Evolutionary conservation across 179 eudicot species (phyloP).

Genomic region (Pouteria campechiana): DNA sequence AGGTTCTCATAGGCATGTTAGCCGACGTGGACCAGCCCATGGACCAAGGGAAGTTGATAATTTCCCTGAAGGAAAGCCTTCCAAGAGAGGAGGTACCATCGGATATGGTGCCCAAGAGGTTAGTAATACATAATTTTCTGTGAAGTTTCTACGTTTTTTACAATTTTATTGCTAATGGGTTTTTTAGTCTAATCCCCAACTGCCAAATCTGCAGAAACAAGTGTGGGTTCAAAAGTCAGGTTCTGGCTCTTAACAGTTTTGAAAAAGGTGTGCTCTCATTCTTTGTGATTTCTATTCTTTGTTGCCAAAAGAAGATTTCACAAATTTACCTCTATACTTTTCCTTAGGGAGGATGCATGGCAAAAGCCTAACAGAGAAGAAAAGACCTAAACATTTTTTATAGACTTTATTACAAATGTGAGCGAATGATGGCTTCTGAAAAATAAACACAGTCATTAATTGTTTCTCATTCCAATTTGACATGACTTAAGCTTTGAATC

Average conservation of each 20-base stretch:
- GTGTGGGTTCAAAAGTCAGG: constrained; percentile 88
- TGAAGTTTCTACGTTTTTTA: not conserved
- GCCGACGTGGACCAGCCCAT: constrained; percentile 53
- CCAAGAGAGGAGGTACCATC: constrained; percentile 52
- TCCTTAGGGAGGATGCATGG: too few species aligned
- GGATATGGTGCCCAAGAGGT: constrained; percentile 75
- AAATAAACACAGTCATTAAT: too few species aligned
- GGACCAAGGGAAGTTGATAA: constrained; percentile 49
- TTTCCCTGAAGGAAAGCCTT: constrained; percentile 36
- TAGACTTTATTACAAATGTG: too few species aligned
- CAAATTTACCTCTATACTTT: too few species aligned
- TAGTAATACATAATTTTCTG: constrained; percentile 3
- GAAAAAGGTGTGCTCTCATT: constrained; percentile 25
- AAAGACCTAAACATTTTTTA: too few species aligned
- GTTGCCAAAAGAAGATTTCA: too few species aligned
- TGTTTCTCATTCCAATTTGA: too few species aligned
- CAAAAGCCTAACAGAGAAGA: too few species aligned
- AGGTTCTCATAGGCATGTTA: constrained; percentile 64
- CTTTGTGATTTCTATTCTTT: not conserved
- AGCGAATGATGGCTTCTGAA: too few species aligned
- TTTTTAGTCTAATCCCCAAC: not conserved
- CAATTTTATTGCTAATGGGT: not conserved
- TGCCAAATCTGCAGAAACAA: constrained; percentile 56
- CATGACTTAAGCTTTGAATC: too few species aligned
- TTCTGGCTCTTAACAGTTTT: constrained; percentile 49